Base-by-base conservation (phyloP, 2,329 filamentous ascomycete species). In the Rhynchosporium agropyri region DNA sequence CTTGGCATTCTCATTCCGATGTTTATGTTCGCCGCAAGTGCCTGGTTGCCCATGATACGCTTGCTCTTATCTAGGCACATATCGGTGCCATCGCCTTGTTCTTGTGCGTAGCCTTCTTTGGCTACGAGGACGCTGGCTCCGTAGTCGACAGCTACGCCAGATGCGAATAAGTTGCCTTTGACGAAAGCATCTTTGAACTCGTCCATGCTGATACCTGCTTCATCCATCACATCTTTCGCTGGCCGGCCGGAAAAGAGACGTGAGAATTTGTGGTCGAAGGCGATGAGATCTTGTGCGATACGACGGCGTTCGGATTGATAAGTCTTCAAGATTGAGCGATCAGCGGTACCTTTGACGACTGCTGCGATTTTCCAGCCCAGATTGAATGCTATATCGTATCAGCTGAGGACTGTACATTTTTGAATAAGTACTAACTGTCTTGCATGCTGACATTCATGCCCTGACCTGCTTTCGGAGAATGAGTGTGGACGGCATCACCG, bases 201-300 rank as follows among this genome's bases (percentile, higher is more conserved):
- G 0, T 81, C 79, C 82, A 88, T 85, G 66, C 77, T 84, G 61
- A 89, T 82, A 0, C 86, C 85, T 54, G 82, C 81, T 63, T 70
- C 68, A 49, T 71, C 68, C 64, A 65, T 65, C 3, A 66, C 61
- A 43, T 83, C 70, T 48, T 68, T 40, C 80, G 84, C 0, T 82
- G 85, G n/a, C 78, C 77, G 0, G 89, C 69, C 72, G 6, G 85
- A 82, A 69, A 85, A 83, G 67, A 83, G 77, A 65, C 82, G 81
- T 13, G 82, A 81, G 67, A 85, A 83, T 64, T 77, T 79, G 63
- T 83, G 81, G 68, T 88, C 85, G 64, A 88, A 87, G 2, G 80
- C 79, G 65, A 92, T 91, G 0, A 91, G 81, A 45, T 88, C 83
- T 64, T 87, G 79, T 0, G 89, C 89, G 2, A 91, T 82, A 2